Evolutionary conservation across 2,329 filamentous ascomycete species (phyloP), one percentile per base, ranked within the genome.

Genomic region (Fonsecaea monophora): DNA sequence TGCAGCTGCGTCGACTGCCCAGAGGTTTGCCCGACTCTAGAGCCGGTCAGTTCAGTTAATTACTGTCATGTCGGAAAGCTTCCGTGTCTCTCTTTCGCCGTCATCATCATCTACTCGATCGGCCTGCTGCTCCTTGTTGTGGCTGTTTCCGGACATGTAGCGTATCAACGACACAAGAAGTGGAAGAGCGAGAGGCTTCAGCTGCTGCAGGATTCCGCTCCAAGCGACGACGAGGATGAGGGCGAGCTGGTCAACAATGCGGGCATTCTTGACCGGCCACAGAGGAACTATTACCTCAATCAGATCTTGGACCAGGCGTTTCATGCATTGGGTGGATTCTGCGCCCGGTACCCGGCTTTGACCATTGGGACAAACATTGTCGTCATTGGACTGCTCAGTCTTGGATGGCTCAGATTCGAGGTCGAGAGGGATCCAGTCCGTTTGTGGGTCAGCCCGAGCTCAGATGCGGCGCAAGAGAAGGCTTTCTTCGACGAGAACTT

Each of bases 1-100:
- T 99, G 95, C 78, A 92, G 94, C 60, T 99, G 95, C 74, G 89
- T 98, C 45, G 95, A 99, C 77, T 99, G 95, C 74, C 92, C 90
- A 0, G 88, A 86, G 1, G 90, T 95, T 2, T 99, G 95, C 75
- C 92, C 94, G 0, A 87, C 89, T 72, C 85, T 99, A 18, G 91
- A 93, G 0, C 88, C 87, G 3, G 86, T 98, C n/a, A 82, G 88
- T 62, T 82, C 90, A 62, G 82, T 84, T 1, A 84, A 89, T 60
- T 85, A 89, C 32, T 99, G 95, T 78, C 87, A 90, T 72, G 93
- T 99, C 48, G 95, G 95, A 53, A 79, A 89, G 6, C 81, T 99
- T n/a, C 94, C 94, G 0, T 99, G 96, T 75, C 82, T 99, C 45
- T 97, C 94, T 0, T 98, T 99, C 77, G 90, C 91, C 0, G 92